These are phyloP conservation scores for Arctium minus DNA, from an alignment of 129 eudicot genomes.

Conservation along the genomic window DNA sequence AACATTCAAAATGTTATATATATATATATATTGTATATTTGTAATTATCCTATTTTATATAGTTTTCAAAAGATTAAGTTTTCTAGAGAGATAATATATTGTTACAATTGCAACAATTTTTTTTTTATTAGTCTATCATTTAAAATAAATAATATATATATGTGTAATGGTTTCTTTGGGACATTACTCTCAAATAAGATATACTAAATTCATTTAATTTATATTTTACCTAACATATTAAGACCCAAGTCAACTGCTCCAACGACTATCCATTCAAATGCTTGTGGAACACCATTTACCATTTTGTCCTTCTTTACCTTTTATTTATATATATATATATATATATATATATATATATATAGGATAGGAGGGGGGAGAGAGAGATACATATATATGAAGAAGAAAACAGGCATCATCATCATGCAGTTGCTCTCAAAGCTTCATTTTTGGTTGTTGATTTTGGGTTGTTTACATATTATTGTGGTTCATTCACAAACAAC, in stretches of 20 bases:
- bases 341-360: not conserved
- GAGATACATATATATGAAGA: slow-evolving; percentile 22
- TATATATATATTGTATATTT: too few relatives aligned
- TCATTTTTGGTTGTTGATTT: slow-evolving; percentile 19
- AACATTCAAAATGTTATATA: too few relatives aligned
- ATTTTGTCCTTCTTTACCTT: slow-evolving; percentile 18
- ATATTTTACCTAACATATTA: too few relatives aligned
- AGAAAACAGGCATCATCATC: slow-evolving; percentile 20
- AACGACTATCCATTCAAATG: slow-evolving; percentile 2
- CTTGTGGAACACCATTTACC: slow-evolving; percentile 34
- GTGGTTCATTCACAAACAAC: slow-evolving; percentile 46
- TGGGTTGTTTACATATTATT: slow-evolving; percentile 10
- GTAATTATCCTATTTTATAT: not conserved
- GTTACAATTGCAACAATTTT: not conserved
- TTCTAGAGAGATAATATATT: not conserved
- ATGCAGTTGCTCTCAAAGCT: slow-evolving; percentile 23
- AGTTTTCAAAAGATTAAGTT: too few relatives aligned
- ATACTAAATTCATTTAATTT: too few relatives aligned
- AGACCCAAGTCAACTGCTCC: slow-evolving; percentile 19
- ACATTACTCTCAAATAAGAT: too few relatives aligned
- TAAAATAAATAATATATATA: too few relatives aligned
- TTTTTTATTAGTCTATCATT: too few relatives aligned
- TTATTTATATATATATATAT: not conserved
- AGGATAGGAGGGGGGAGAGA: not conserved
- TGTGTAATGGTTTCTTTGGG: too few relatives aligned